Conservation (phyloP, 2,329 filamentous ascomycete species). For the Huntiella decipiens region DNA sequence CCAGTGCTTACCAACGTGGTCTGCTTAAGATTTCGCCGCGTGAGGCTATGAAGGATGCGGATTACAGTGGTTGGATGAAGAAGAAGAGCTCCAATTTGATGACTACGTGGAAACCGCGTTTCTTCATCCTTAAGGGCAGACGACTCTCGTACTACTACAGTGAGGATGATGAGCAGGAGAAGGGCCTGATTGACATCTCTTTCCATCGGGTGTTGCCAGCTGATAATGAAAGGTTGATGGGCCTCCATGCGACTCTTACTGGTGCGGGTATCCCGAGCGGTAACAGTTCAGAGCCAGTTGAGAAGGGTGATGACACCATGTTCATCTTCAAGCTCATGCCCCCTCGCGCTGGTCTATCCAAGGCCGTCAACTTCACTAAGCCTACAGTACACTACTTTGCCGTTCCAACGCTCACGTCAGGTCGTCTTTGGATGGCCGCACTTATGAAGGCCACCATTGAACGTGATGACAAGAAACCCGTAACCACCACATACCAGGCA, state of each 20-base stretch:
- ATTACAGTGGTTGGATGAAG: constrained; percentile 99
- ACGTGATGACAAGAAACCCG: constrained; percentile 58
- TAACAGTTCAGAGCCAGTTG: constrained; percentile 18
- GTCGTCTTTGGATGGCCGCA: constrained; percentile 92
- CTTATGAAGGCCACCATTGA: constrained; percentile 98
- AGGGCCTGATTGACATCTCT: constrained; percentile 91
- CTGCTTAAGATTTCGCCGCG: constrained; percentile 61
- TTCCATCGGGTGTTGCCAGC: constrained; percentile 92
- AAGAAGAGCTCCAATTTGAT: constrained; percentile 93
- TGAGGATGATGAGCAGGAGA: constrained; percentile 79
- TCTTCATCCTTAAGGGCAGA: constrained; percentile 87
- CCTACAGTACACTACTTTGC: constrained; percentile 96
- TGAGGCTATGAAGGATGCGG: constrained; percentile 69
- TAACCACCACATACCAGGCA: constrained; percentile 87
- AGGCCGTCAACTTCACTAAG: constrained; percentile 93
- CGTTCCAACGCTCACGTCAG: constrained; percentile 73
- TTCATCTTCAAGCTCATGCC: constrained; percentile 98
- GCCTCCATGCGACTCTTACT: constrained; percentile 79
- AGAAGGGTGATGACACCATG: constrained; percentile 47
- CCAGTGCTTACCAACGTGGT: constrained; percentile 80
- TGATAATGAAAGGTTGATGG: constrained; percentile 76
- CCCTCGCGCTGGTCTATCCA: constrained; percentile 66
- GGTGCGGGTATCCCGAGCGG: constrained; percentile 52
- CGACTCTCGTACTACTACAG: constrained; percentile 92
- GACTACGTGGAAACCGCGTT: constrained; percentile 89